A percentile compares a stretch with the other conserved stretches of the same genome.
Evolutionary conservation across 352 stramenopile genomes (phyloP).

Genomic region (Pythium brassicae): DNA sequence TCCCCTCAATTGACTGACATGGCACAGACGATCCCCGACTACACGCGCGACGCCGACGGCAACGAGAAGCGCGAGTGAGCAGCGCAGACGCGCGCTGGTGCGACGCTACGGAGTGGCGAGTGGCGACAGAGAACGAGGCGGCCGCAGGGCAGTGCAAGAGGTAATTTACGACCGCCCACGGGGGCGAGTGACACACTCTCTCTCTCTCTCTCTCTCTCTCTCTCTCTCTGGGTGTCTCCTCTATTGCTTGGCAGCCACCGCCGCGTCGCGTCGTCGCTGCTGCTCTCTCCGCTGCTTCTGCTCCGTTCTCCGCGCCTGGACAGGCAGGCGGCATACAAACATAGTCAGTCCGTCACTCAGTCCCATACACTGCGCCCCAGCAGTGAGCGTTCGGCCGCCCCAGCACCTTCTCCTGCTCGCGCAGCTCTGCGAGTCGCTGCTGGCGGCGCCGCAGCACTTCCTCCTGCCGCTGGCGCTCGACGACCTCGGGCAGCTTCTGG

Average conservation of each 20-base stretch:
- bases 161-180: background rate
- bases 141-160: too few relatives aligned
- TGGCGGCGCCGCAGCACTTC: conserved; percentile 61
- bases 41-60: conserved; percentile 9
- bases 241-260: background rate
- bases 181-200: background rate
- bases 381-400: background rate
- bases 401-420: conserved; percentile 65
- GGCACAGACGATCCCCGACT: conserved; percentile 10
- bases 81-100: background rate
- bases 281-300: conserved; percentile 45
- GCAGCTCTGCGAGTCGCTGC: conserved; percentile 58
- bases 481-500: conserved; percentile 64
- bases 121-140: background rate
- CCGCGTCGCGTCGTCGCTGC: conserved; percentile 12
- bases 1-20: background rate
- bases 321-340: conserved; percentile 3
- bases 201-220: background rate
- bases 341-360: background rate
- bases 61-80: conserved; percentile 13
- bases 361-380: conserved; percentile 1
- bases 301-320: conserved; percentile 45
- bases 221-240: background rate
- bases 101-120: too few relatives aligned
- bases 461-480: conserved; percentile 69